Base-by-base conservation (phyloP, 2,329 filamentous ascomycete species). In the Botrytis byssoidea region DNA sequence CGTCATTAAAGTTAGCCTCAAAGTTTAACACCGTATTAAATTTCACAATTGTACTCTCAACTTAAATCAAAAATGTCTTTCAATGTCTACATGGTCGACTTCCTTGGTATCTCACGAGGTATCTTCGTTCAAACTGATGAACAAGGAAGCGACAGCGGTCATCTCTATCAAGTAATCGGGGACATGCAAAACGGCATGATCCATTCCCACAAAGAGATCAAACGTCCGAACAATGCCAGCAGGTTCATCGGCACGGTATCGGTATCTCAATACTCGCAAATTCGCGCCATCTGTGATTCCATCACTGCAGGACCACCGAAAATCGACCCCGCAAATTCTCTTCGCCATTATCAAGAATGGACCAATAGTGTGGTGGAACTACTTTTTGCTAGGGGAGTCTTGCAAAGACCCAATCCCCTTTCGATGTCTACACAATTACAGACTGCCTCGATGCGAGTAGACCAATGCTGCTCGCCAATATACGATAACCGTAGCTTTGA, bases 151-250 rank as follows among this genome's bases (percentile, higher is more conserved):
- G 66, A 70, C 22, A 55, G 44, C 42, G 71, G 74, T 22, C 70
- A 70, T 71, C 46, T 74, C 25, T 74, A 67, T 55, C 66, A 74
- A 70, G 71, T 73, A 42, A 65, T 42, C 18, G 65, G 74, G 22
- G 60, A 73, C 40, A 74, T 74, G 40, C 66, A 71, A 16, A 66
- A 74, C 22, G 71, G 74, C 48, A 74, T 73, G 71, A 35, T 65
- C 7, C 46, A 74, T 70, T 25, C 29, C 16, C 66, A 73, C 61
- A 74, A 73, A 71, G 71, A 74, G 48, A 60, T 61, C 16, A 60
- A 63, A 57, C 44, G 65, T 46, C 71, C 66, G 22, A 61, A 63
- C 20, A 70, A 61, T 8, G 60, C 66, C 16, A 37, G 46, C 16
- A 51, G 35, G 29, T 73, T 74, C 25, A 61, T 63, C 32, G 71